Evolutionary conservation across 116 monocot genomes (phyloP).

Genomic region (Zostera marina): DNA sequence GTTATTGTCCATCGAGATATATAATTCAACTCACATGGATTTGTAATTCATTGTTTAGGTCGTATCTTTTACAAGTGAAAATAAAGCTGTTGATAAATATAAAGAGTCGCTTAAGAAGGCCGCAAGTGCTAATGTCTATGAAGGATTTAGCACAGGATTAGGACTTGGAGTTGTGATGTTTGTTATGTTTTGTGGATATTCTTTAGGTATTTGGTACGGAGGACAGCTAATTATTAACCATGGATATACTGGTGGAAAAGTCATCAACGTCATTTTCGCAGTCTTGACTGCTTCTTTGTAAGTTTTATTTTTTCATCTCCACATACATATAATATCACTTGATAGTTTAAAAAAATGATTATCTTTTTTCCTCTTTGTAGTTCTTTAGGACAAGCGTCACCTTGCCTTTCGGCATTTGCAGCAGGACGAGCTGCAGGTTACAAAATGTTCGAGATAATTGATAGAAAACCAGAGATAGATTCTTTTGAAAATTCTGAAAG

Average conservation of each 20-base stretch:
- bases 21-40: too few relatives aligned
- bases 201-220: constrained; percentile 37
- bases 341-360: not conserved
- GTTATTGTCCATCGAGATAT: too few relatives aligned
- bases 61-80: constrained; percentile 54
- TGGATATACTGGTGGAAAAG: constrained; percentile 29
- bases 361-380: not conserved
- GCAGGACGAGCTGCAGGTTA: constrained; percentile 36
- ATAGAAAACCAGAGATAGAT: constrained; percentile 24
- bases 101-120: constrained; percentile 21
- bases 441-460: constrained; percentile 27
- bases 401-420: constrained; percentile 21
- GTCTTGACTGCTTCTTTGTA: constrained; percentile 27
- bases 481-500: constrained; percentile 10
- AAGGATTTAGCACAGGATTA: constrained; percentile 33
- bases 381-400: constrained; percentile 31
- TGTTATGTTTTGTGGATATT: constrained; percentile 29
- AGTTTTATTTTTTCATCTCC: constrained; percentile 5
- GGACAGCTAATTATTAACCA: constrained; percentile 22
- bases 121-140: constrained; percentile 22
- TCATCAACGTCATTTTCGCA: constrained; percentile 35
- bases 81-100: constrained; percentile 31
- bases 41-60: constrained; percentile 16
- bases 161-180: constrained; percentile 23
- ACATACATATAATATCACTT: not conserved